Evolutionary conservation across 306 rosid species (phyloP), one percentile per base, ranked within the genome.

Genomic region (Castanopsis chinensis): DNA sequence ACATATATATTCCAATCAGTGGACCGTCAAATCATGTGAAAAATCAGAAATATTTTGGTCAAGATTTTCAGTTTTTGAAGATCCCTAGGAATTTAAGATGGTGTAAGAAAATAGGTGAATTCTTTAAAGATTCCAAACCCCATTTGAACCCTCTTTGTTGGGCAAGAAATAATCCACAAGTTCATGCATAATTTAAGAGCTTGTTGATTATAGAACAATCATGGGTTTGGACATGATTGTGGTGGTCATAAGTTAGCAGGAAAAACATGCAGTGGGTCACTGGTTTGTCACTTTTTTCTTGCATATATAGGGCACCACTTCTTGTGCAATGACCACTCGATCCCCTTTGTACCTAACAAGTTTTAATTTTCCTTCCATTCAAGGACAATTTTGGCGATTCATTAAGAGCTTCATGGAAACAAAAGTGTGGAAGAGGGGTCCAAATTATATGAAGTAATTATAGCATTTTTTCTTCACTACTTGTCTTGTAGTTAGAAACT

Each of bases 251-350:
- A 23, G 45, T 60, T 54, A 64, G 57, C 25, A 37, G 45, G 45
- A 37, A 37, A 37, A 37, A 37, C 56, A 73, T 69, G 33, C 65
- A n/a, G 71, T 61, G 81, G 84, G 85, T 75, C 83, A 74, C 20
- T 32, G 13, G 70, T 73, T 80, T 49, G 75, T 58, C 78, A 69
- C 64, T 81, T 84, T 56, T 69, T 30, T 37, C 45, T 7, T 37
- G 45, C 74, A 35, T 33, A 35, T 45, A 65, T 23, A 21, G 61
- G 18, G 35, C 76, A 49, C 79, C 79, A 51, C 75, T 30, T 10
- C 37, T 28, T 56, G 2, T 64, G 32, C 67, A 71, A 43, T 64
- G 69, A 72, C 64, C 77, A 72, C 73, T 27, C 53, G 70, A 30
- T 64, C 43, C 43, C 30, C 32, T 64, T 30, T 64, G 70, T 5